A percentile compares a stretch with the other conserved stretches of the same genome.
phyloP scores from a whole-genome alignment of 257 asterid genomes.

The Solanum bukasovii region DNA sequence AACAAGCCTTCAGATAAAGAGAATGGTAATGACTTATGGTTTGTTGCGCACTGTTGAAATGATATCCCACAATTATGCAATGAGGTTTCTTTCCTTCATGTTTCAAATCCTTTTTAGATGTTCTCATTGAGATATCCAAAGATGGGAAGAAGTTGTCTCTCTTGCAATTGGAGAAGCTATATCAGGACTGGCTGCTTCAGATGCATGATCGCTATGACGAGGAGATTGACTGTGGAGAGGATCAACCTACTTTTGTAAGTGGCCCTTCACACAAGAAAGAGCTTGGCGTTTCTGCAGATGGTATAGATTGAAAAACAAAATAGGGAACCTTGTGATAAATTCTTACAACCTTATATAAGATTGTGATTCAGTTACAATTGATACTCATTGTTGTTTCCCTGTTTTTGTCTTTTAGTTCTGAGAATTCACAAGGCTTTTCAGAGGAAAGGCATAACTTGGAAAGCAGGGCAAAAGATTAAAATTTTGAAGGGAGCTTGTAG shows the following conservation, averaged over 20 bases:
- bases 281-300: conserved; percentile 38
- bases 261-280: conserved; percentile 28
- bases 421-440: conserved; percentile 45
- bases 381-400: neutral
- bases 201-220: conserved; percentile 55
- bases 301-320: conserved; percentile 17
- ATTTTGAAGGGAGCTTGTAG: conserved; percentile 61
- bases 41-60: neutral
- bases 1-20: conserved; percentile 25
- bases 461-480: conserved; percentile 57
- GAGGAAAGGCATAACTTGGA: conserved; percentile 46
- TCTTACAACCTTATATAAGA: neutral
- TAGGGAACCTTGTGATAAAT: neutral
- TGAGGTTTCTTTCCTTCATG: neutral
- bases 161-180: conserved; percentile 43
- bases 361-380: neutral
- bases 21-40: conserved; percentile 20
- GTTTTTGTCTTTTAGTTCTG: conserved; percentile 29
- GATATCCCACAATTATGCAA: neutral
- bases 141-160: conserved; percentile 38
- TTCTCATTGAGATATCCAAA: conserved; percentile 22
- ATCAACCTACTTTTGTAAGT: conserved; percentile 31
- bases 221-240: conserved; percentile 45
- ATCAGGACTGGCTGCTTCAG: conserved; percentile 42
- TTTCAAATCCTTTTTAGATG: conserved; percentile 22